Evolutionary conservation across 2,329 filamentous ascomycete species (phyloP), one percentile per base, ranked within the genome.

Genomic region (Penicillium decumbens): DNA sequence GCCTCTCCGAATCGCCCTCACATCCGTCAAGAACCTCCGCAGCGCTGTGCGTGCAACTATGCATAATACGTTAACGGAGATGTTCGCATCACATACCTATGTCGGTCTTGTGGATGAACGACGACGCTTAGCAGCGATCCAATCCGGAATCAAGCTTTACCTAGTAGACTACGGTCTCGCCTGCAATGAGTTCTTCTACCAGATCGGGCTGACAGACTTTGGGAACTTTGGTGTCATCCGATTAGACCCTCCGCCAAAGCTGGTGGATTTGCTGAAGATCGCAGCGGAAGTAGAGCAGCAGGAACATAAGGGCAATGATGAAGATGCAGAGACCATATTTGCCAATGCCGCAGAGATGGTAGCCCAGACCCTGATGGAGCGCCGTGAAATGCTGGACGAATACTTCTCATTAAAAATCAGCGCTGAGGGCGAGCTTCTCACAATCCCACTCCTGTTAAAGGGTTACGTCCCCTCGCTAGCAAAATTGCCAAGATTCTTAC

Each of bases 191-290:
- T 95, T 92, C 68, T 95, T 97, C 68, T 98, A 98, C 72, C 93
- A 98, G 71, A 74, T 97, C 18, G 92, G 90, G 0, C 79, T 98
- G 30, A 95, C 90, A 0, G 90, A 98, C 65, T 98, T 98, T 71
- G 89, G 87, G 1, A 98, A 98, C 66, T 96, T 95, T 63, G 93
- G 93, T 2, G 71, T 77, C 20, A 90, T 98, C 50, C 83, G 81
- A 9, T 89, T 98, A 61, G 81, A 83, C 42, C 88, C 89, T 2
- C 80, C 89, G 0, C 78, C 96, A 1, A 77, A 83, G 50, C 72
- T 98, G 4, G 73, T 77, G 4, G 82, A 87, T 49, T 70, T 97
- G 5, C 77, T 98, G 12, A 72, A 75, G 10, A 80, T 95, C 37
- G 92, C 84, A 1, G 88, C 84, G 1, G 80, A 87, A 40, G 75